Conservation (phyloP, 441 rosid species). For the Jatropha podagrica region DNA sequence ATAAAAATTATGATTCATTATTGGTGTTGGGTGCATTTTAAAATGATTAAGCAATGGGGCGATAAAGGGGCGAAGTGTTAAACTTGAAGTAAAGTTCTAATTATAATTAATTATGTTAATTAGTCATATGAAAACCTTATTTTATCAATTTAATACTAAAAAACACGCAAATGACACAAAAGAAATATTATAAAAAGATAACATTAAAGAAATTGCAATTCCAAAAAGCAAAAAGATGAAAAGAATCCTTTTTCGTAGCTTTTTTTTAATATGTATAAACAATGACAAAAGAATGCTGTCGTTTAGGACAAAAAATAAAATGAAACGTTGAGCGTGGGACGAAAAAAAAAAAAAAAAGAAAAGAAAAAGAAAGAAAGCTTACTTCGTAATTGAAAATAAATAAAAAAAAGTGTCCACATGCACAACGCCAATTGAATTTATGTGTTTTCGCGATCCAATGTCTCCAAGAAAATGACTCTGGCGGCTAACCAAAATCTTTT, state of each 20-base stretch:
- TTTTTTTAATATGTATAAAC: background rate
- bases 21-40: background rate
- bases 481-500: too few relatives aligned
- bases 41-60: background rate
- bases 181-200: too few relatives aligned
- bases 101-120: background rate
- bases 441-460: too few relatives aligned
- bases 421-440: background rate
- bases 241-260: background rate
- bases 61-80: background rate
- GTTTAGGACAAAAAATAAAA: background rate
- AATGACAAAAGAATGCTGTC: background rate
- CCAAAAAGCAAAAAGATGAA: background rate
- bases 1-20: background rate
- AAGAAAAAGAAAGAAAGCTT: too few relatives aligned
- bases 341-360: background rate
- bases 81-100: background rate
- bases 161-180: background rate
- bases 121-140: background rate
- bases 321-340: background rate
- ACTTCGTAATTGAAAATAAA: background rate
- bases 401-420: background rate
- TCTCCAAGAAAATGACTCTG: too few relatives aligned
- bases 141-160: background rate
- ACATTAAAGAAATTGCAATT: too few relatives aligned